Percentiles rank a stretch among this genome's conserved stretches.
Evolutionary conservation across 1,284 basidiomycete genomes (phyloP).

Genomic region (Porphyrellus sp.): DNA sequence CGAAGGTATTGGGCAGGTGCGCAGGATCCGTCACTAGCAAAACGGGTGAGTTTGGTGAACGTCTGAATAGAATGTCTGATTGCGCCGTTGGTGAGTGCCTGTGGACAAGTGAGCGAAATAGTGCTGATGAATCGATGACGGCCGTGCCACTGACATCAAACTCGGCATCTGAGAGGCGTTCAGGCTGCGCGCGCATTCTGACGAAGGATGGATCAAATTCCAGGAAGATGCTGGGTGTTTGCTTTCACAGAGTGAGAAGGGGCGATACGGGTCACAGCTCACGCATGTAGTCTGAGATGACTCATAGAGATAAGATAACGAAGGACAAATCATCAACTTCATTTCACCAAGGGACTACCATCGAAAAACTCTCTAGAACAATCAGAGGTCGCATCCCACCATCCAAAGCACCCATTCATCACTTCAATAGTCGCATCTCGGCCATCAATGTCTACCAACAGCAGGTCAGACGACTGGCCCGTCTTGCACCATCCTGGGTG

Average conservation of each 20-base stretch:
- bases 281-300: slow-evolving; percentile 5
- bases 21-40: slow-evolving; percentile 16
- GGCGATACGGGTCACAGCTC: not conserved
- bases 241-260: not conserved
- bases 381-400: not conserved
- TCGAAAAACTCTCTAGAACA: not conserved
- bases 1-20: slow-evolving; percentile 23
- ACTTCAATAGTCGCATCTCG: not conserved
- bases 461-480: not conserved
- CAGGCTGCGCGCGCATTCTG: not conserved
- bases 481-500: not conserved
- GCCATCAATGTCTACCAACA: not conserved
- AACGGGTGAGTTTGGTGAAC: slow-evolving; percentile 16
- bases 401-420: too few relatives aligned
- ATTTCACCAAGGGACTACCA: not conserved
- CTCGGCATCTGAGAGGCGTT: slow-evolving; percentile 10
- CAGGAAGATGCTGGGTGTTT: not conserved
- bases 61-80: slow-evolving; percentile 14
- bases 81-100: slow-evolving; percentile 19
- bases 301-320: slow-evolving; percentile 6
- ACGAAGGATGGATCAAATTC: not conserved
- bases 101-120: not conserved
- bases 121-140: not conserved
- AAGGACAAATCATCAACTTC: not conserved
- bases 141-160: slow-evolving; percentile 18